Base-by-base conservation (phyloP, 2,329 filamentous ascomycete genomes). In the Cytospora leucostoma region DNA sequence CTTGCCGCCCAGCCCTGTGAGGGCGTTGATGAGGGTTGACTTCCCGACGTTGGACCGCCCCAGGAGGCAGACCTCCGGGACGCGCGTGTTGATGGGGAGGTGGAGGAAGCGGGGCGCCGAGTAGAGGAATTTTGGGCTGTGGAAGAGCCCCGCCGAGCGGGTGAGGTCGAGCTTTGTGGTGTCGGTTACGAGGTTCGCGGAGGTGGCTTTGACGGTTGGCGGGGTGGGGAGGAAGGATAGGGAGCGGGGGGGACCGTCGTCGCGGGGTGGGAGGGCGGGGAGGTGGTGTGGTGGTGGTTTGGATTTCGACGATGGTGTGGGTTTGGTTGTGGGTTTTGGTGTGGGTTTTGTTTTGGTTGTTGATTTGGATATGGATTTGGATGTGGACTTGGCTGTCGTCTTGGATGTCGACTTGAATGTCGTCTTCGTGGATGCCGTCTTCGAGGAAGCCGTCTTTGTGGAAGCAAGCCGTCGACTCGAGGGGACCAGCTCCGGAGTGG, bases 41-140 rank as follows among this genome's bases (percentile, higher is more conserved):
- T 96, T 96, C 71, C 92, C 92, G 50, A 93, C 92, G 72, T 96
- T 96, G 68, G 92, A 93, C 70, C 93, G 92, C 51, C 92, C 92
- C 44, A 96, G 86, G 53, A 96, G 83, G 72, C 91, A 89, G 57
- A 96, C 84, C 67, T 87, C 84, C 52, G 84, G 84, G 4, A 80
- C 74, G 66, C 77, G 76, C 32, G 78, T 78, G 72, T 86, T 86
- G 69, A 78, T 71, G 35, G 77, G 77, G 64, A 86, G 77, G 69
- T 82, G 71, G 59, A 79, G 77, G 66, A 84, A 79, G 52, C 72
- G 69, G 44, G 77, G 77, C 19, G 80, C 81, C 17, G 80, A 80
- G 75, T 84, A 84, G 67, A 86, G 76, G 66, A 83, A 80, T 12
- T 50, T 56, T 12, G 47, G 63, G 34, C 11, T 19, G 56, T 70